Conservation (phyloP, 2,329 filamentous ascomycete genomes). For the Colletotrichum melonis region DNA sequence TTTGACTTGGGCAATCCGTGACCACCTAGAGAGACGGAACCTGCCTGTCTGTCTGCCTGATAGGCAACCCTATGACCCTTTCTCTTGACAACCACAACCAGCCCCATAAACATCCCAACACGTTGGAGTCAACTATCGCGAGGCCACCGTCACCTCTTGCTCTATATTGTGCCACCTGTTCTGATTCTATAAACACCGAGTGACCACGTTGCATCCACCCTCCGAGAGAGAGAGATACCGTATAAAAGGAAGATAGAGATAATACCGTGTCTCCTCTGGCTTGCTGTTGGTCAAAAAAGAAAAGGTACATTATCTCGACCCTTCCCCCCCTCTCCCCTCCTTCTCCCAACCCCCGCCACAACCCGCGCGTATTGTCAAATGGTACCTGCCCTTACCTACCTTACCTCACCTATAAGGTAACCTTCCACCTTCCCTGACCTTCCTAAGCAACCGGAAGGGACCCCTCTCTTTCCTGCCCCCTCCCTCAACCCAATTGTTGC, state of each 20-base stretch:
- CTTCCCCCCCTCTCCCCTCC: background rate
- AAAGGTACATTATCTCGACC: conserved; percentile 8
- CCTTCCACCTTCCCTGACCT: background rate
- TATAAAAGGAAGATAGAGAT: background rate
- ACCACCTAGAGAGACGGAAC: background rate
- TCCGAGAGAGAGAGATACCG: background rate
- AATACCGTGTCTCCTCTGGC: conserved; percentile 18
- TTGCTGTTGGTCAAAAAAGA: background rate
- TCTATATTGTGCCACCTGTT: conserved; percentile 20
- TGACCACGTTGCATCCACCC: background rate
- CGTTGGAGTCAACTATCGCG: conserved; percentile 6
- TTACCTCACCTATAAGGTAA: background rate
- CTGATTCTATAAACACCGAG: background rate
- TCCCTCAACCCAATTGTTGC: conserved; percentile 4
- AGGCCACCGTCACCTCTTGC: conserved; percentile 20
- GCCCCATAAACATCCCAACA: background rate
- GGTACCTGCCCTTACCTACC: conserved; percentile 4
- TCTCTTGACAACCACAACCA: background rate
- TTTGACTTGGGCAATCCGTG: background rate
- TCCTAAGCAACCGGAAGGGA: background rate
- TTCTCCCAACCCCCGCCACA: conserved; percentile 8
- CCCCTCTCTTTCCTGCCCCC: background rate
- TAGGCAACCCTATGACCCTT: conserved; percentile 29
- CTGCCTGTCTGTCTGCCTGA: conserved; percentile 13
- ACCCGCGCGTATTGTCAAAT: conserved; percentile 1